Percentiles rank a stretch among this genome's conserved stretches.
phyloP scores from a whole-genome alignment of 345 rosid species.

The Gossypium sturtianum region DNA sequence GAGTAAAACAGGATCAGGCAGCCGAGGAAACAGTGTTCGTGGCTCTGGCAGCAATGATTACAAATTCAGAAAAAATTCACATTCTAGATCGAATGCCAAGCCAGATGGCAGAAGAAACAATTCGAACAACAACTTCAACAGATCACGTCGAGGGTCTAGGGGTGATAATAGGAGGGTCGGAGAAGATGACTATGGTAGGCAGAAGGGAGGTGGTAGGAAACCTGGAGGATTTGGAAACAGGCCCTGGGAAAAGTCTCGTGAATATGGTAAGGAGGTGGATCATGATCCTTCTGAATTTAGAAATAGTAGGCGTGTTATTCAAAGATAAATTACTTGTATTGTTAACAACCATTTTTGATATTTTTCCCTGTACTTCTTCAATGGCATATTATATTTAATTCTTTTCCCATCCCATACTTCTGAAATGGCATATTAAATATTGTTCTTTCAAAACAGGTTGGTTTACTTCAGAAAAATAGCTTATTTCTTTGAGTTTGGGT shows the following conservation, averaged over 20 bases:
- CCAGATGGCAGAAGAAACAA: constrained; percentile 13
- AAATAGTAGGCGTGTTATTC: constrained; percentile 51
- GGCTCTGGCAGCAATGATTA: constrained; percentile 11
- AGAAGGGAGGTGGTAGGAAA: constrained; percentile 7
- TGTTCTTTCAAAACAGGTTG: neutral
- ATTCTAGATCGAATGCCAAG: constrained; percentile 24
- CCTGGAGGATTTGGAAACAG: constrained; percentile 16
- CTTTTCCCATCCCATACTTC: too few relatives aligned
- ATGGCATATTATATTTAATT: neutral
- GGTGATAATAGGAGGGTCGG: neutral
- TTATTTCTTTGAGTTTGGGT: too few relatives aligned
- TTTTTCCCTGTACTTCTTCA: neutral
- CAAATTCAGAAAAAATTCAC: constrained; percentile 18
- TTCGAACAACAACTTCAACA: neutral
- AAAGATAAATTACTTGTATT: constrained; percentile 25
- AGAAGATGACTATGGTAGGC: neutral
- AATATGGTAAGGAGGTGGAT: constrained; percentile 18
- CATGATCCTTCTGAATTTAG: constrained; percentile 34
- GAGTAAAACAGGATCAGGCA: constrained; percentile 17
- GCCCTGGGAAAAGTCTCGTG: constrained; percentile 17
- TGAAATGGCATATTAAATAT: too few relatives aligned
- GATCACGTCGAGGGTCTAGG: neutral
- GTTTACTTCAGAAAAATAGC: neutral
- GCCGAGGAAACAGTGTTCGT: constrained; percentile 31
- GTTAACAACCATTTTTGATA: neutral